Conservation (phyloP, 176 grass and related monocot genomes). For the Rhynchospora tenuis region DNA sequence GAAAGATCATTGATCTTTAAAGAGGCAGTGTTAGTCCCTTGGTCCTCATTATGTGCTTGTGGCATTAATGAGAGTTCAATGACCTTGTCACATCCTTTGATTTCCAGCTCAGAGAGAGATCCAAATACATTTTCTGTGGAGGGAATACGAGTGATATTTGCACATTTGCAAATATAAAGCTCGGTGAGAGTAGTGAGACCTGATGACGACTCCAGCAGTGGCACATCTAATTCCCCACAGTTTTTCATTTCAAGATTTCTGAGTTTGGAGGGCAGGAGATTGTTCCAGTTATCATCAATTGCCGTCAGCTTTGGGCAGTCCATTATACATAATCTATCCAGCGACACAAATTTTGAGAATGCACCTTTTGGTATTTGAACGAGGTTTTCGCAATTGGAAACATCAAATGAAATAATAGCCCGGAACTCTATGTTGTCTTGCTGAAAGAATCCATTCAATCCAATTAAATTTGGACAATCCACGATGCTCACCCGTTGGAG, state of each 20-base stretch:
- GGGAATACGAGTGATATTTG: slow-evolving; percentile 14
- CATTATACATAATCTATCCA: slow-evolving; percentile 8
- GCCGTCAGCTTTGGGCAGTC: slow-evolving; percentile 22
- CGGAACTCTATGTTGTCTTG: not conserved
- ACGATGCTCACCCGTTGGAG: not conserved
- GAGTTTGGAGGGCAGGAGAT: not conserved
- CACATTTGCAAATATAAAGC: not conserved
- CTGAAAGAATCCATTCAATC: slow-evolving; percentile 7
- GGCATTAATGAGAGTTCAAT: not conserved
- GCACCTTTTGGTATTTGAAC: slow-evolving; percentile 12
- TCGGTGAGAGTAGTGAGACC: slow-evolving; percentile 13
- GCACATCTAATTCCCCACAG: slow-evolving; percentile 6
- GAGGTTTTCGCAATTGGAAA: slow-evolving; percentile 25
- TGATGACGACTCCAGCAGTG: slow-evolving; percentile 10
- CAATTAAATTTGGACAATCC: not conserved
- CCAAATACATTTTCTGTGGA: not conserved
- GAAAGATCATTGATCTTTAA: slow-evolving; percentile 5
- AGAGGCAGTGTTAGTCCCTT: not conserved
- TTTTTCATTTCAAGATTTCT: not conserved
- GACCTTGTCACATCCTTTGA: not conserved
- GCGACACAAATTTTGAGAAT: slow-evolving; percentile 11
- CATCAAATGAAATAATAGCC: slow-evolving; percentile 5
- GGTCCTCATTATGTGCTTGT: not conserved
- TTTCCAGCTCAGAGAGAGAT: not conserved
- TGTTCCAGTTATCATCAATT: not conserved